Base-by-base conservation (phyloP, 768 basidiomycete species). In the Collybiopsis luxurians region DNA sequence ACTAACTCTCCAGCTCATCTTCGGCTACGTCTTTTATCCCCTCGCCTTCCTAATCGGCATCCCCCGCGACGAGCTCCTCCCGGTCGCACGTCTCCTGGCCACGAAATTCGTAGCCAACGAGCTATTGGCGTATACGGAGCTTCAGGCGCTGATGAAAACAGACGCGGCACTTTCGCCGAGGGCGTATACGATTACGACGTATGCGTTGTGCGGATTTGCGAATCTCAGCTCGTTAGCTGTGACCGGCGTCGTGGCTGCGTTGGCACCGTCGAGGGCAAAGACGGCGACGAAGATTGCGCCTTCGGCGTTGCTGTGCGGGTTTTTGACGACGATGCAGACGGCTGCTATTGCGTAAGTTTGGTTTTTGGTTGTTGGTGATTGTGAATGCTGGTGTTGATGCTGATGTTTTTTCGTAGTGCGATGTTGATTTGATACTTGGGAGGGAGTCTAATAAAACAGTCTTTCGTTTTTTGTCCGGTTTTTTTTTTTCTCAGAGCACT, bases 141-240 rank as follows among this genome's bases (percentile, higher is more conserved):
- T 73, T 42, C 61, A 68, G 61, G 71, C 71, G 5, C 68, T 82
- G 47, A 67, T 77, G 50, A 66, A 67, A 12, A 67, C 70, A 57
- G 68, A 73, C 23, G 67, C 73, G 53, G 76, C 81, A n/a, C 74
- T 85, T 55, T 78, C 79, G 45, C 66, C 66, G 42, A 84, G 79
- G 53, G 80, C 75, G 24, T 85, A 70, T 69, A 81, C 77, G 38
- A 84, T 86, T 61, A 79, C 82, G 19, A 76, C 78, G 44, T 87
- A 85, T 64, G 78, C 82, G 31, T 80, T 86, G 21, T 85, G 84
- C 65, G 86, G 85, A 27, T 87, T 87, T 64, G 82, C 83, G 42
- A 87, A 87, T 65, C 64, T 83, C 42, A 73, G 79, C 59, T 80
- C 81, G n/a, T 66, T 84, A 26, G 85, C 85, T 61, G 83, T 87